A percentile compares a stretch with the other conserved stretches of the same genome.
These are phyloP conservation scores for Metschnikowia kofuensis DNA, from an alignment of 805 yeast genomes.

Conservation along the genomic window DNA sequence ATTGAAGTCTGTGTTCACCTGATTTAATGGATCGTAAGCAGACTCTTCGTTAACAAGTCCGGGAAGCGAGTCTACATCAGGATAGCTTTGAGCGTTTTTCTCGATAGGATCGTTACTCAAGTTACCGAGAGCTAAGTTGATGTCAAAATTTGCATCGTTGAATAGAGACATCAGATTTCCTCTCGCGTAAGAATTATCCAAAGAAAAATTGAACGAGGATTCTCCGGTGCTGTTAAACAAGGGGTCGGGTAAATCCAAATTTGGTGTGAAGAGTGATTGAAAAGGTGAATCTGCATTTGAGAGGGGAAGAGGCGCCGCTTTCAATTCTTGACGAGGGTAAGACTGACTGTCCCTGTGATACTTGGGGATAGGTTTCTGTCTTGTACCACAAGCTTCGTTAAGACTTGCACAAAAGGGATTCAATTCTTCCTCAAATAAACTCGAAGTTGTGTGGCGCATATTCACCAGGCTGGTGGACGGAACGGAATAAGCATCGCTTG, in stretches of 20 bases:
- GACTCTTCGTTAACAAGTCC: conserved; percentile 55
- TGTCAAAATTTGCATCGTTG: conserved; percentile 50
- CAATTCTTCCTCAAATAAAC: conserved; percentile 61
- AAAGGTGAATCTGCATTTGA: conserved; percentile 13
- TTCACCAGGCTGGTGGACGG: conserved; percentile 7
- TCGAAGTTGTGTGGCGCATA: conserved; percentile 19
- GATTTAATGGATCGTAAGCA: conserved; percentile 48
- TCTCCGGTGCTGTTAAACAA: conserved; percentile 13
- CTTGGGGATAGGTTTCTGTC: conserved; percentile 62
- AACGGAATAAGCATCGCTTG: conserved; percentile 16
- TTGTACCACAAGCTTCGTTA: conserved; percentile 80
- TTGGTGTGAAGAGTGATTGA: conserved; percentile 17
- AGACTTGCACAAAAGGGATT: conserved; percentile 74
- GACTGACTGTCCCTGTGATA: conserved; percentile 19
- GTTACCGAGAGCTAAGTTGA: conserved; percentile 48
- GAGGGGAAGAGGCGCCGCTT: conserved; percentile 4
- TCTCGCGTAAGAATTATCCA: conserved; percentile 4
- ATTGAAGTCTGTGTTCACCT: conserved; percentile 30
- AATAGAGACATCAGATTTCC: conserved; percentile 47
- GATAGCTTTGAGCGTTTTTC: conserved; percentile 14
- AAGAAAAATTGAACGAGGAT: conserved; percentile 8
- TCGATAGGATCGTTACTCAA: conserved; percentile 14
- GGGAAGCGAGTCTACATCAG: conserved; percentile 36
- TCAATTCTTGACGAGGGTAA: conserved; percentile 6
- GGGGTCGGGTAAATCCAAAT: conserved; percentile 19